Evolutionary conservation across 2,329 filamentous ascomycete genomes (phyloP).

Genomic region (Waltergamsia citrina): DNA sequence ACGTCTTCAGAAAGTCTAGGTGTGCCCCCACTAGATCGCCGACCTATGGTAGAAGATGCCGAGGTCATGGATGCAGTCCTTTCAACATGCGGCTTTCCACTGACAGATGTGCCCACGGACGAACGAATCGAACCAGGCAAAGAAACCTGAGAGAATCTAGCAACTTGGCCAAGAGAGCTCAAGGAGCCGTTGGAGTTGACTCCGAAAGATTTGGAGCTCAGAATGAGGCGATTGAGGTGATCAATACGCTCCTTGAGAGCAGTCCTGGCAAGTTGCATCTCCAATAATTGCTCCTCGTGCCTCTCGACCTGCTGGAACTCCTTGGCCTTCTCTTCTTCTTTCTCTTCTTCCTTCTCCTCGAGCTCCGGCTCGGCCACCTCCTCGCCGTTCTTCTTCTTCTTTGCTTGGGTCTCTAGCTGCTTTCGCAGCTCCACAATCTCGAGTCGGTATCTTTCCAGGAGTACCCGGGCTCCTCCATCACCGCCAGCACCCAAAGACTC

Average conservation of each 20-base stretch:
- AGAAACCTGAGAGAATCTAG: constrained; percentile 52
- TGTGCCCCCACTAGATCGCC: constrained; percentile 28
- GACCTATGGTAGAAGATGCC: constrained; percentile 47
- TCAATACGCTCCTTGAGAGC: constrained; percentile 96
- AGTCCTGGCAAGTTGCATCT: constrained; percentile 95
- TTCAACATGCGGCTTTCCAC: constrained; percentile 42
- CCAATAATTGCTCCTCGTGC: constrained; percentile 94
- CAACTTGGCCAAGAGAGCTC: constrained; percentile 55
- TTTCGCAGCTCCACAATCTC: constrained; percentile 77
- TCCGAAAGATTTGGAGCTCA: constrained; percentile 91
- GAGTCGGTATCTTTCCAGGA: constrained; percentile 87
- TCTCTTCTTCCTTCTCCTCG: constrained; percentile 40
- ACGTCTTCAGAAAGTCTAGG: constrained; percentile 11
- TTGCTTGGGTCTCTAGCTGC: constrained; percentile 78
- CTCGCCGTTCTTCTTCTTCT: constrained; percentile 51
- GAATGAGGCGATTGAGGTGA: constrained; percentile 86
- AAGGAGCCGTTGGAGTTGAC: constrained; percentile 74
- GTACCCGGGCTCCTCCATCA: constrained; percentile 78
- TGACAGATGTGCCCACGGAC: constrained; percentile 56
- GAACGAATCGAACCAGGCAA: constrained; percentile 52
- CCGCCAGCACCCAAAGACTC: constrained; percentile 72
- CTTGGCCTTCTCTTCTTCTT: constrained; percentile 59
- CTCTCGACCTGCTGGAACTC: constrained; percentile 76
- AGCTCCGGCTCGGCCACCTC: constrained; percentile 22
- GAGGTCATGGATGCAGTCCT: constrained; percentile 61